Evolutionary conservation across 225 moss, liverwort and hornwort species (phyloP), one percentile per base, ranked within the genome.

Genomic region (Polytrichum commune): DNA sequence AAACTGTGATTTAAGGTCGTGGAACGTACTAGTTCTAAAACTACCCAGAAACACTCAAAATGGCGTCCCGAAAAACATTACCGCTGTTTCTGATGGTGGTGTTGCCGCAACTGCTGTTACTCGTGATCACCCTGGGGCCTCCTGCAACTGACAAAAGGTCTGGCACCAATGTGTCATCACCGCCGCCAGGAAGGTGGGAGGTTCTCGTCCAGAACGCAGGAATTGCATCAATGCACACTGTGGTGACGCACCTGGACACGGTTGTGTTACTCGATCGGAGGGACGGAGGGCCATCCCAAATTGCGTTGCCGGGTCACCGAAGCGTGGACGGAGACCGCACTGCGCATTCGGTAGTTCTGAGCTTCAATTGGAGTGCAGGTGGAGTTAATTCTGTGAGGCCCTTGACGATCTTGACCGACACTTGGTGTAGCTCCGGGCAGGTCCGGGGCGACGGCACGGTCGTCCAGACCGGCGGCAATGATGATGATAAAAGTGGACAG

Each of bases 371-470:
- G 46, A 46, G 46, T 10, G 18, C 68, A 1, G 53, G 53, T 5
- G 24, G 23, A 25, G 25, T 26, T 5, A 55, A 68, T 6, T 28
- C 62, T 5, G 68, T 68, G 53, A 53, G 68, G 25, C 54, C 68
- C 1, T 55, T 68, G 54, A 54, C 53, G 10, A 68, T 68, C 8
- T 54, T 68, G 26, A 68, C 68, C 2, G 68, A 68, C 53, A 55
- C 68, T 18, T 68, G 68, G 68, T 68, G 68, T 25, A 53, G 53
- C 8, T 68, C 68, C 2, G 68, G 68, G 4, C 68, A 68, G 53
- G 26, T 68, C 27, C 53, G 24, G 4, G 53, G 53, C 53, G 68
- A 68, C 27, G 68, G 68, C 5, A 68, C 26, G 8, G 24, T 68
- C 53, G 54, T 68, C 5, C 68, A 68, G 27, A 68, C 68, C 27